These are phyloP conservation scores for Yarrowia sp. DNA, from an alignment of 805 yeast species.

Conservation along the genomic window DNA sequence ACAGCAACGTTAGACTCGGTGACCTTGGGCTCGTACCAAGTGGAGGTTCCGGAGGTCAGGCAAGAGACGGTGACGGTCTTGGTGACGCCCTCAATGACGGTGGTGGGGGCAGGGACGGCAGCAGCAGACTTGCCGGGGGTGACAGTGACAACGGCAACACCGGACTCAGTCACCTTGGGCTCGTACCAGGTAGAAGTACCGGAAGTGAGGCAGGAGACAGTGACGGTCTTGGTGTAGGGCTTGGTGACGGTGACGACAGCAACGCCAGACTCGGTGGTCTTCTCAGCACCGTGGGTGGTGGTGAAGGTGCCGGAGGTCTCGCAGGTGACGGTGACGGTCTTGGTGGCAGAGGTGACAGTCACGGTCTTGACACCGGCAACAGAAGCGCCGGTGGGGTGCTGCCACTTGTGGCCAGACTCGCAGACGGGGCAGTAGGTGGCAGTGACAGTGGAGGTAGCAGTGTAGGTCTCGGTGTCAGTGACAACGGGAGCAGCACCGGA, in stretches of 20 bases:
- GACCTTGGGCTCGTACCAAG: constrained; percentile 34
- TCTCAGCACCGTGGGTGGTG: neutral
- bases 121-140: constrained; percentile 16
- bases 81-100: constrained; percentile 21
- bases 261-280: constrained; percentile 27
- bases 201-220: constrained; percentile 24
- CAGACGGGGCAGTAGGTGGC: constrained; percentile 28
- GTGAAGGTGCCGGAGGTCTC: constrained; percentile 19
- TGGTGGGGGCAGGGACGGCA: neutral
- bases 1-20: constrained; percentile 6
- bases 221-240: constrained; percentile 18
- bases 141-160: constrained; percentile 13
- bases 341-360: constrained; percentile 11
- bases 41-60: constrained; percentile 15
- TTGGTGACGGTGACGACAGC: constrained; percentile 18
- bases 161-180: constrained; percentile 25
- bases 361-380: constrained; percentile 4
- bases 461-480: neutral
- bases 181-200: constrained; percentile 26
- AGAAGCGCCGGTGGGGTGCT: constrained; percentile 12
- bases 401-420: constrained; percentile 9
- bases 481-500: neutral
- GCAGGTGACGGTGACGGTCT: constrained; percentile 29
- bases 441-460: constrained; percentile 22
- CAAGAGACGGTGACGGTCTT: constrained; percentile 28